Conservation (phyloP, 176 grass and related monocot genomes). For the Bolboschoenus planiculmis region DNA sequence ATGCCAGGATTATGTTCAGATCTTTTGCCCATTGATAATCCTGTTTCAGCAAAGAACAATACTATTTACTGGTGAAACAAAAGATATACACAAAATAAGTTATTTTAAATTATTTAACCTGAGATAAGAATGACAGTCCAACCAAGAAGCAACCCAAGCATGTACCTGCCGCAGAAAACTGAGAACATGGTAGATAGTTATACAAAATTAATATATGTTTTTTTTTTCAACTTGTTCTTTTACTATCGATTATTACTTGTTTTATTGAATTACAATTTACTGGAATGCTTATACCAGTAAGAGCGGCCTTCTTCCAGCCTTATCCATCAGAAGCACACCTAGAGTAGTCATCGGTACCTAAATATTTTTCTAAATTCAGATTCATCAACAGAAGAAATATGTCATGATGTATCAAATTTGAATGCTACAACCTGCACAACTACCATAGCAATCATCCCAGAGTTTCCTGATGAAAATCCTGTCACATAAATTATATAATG, state of each 20-base stretch:
- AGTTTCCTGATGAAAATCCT: constrained; percentile 75
- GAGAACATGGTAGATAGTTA: constrained; percentile 5
- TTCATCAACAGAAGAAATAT: constrained; percentile 6
- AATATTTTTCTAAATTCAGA: constrained; percentile 6
- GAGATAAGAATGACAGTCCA: constrained; percentile 60
- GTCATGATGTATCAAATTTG: not conserved
- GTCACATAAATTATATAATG: constrained; percentile 17
- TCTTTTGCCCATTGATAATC: constrained; percentile 45
- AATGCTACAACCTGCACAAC: constrained; percentile 46
- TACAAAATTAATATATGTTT: not conserved
- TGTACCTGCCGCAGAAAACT: constrained; percentile 82
- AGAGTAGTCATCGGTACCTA: constrained; percentile 75
- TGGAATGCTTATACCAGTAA: constrained; percentile 42
- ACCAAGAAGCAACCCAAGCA: constrained; percentile 70
- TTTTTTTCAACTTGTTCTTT: not conserved
- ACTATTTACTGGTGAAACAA: not conserved
- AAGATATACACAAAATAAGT: not conserved
- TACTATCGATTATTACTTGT: not conserved
- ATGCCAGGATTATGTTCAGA: constrained; percentile 40
- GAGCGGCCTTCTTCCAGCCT: constrained; percentile 73
- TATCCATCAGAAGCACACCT: constrained; percentile 72
- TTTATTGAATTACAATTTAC: not conserved
- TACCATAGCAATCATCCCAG: constrained; percentile 75
- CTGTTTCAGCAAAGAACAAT: constrained; percentile 24
- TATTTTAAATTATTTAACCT: constrained; percentile 32